Base-by-base conservation (phyloP, 2,329 filamentous ascomycete genomes). In the Aspergillus sp. region DNA sequence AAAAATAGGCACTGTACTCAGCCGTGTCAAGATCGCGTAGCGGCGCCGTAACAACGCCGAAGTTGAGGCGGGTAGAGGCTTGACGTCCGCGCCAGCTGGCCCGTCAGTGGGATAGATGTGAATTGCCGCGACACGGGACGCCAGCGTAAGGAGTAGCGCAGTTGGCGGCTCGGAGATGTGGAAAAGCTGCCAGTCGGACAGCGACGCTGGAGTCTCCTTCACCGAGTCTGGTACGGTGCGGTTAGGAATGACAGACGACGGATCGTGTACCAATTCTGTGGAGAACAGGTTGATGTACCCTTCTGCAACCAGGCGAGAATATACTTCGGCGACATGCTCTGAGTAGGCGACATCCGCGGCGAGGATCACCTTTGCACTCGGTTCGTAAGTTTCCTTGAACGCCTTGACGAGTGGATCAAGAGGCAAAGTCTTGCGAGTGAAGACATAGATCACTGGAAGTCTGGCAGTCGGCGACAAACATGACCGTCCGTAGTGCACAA, bases 401-500 rank as follows among this genome's bases (percentile, higher is more conserved):
- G 86, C 84, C 5, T 80, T 74, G 7, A 85, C 72, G 0, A 89
- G 84, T 0, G 81, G 77, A 1, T 86, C 84, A 47, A 89, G 77
- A 62, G 92, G 83, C 17, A 99, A 82, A 1, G 83, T 76, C 66
- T 90, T 89, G 53, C 84, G 85, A 0, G 95, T 99, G 73, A 95
- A 98, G 62, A 97, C 88, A 74, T 97, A 93, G 54, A 97, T 87
- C 23, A 97, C 93, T 0, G 94, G 93, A 56, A 98, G 79, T 59
- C 93, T 84, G 11, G 91, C 91, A 0, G 94, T 96, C 0, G 94
- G 94, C 7, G 93, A 97, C 25, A 99, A 83, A 73, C 95, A 99
- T 0, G 94, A 90, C 56, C 95, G 85, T 3, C 95, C 95, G 70
- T 98, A 99, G 75, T 99, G 95, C 15, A 99, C 89, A 1, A 98